Evolutionary conservation across 352 stramenopile genomes (phyloP), one percentile per base, ranked within the genome.

Genomic region (Salisapilia sapeloensis): DNA sequence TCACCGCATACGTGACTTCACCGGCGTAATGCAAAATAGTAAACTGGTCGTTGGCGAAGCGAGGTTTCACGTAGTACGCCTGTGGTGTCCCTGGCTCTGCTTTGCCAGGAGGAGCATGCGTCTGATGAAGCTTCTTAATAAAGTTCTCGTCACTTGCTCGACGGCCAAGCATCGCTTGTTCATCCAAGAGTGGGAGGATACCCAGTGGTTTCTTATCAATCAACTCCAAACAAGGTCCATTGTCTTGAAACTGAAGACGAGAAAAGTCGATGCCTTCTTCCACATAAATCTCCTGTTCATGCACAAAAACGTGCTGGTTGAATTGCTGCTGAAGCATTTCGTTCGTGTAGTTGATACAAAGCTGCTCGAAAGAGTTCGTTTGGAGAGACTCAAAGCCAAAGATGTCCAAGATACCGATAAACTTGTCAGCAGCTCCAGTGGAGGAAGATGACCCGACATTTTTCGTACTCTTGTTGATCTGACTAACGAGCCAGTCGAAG

Each of bases 201-300:
- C 92, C 90, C 1, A 83, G 45, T 16, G 63, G 78, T 36, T 95
- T 96, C 52, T 86, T 90, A 44, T 96, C 84, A 42, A 96, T 91
- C 19, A 96, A 38, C 28, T 96, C 85, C 9, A 96, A 51, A 29
- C 83, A 95, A 34, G 80, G 77, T 14, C 83, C 75, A 45, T 96
- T 96, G 53, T 96, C 87, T 38, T 87, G 75, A 45, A 96, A 96
- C 25, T 89, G 65, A 25, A 94, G 60, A 6, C 77, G 64, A 18
- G 75, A 89, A 35, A 95, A 92, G 27, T 93, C 66, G 29, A 96
- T 95, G 12, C 85, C 85, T 77, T 99, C 94, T 33, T 92, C 80
- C 39, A 96, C 80, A 55, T 99, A 99, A 30, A 97, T 83, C 31
- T 96, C 69, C 44, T 98, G 92, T 47, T 98, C 94, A 36, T 96